phyloP scores from a whole-genome alignment of 768 basidiomycete species.

The Coprinopsis strossmayeri region DNA sequence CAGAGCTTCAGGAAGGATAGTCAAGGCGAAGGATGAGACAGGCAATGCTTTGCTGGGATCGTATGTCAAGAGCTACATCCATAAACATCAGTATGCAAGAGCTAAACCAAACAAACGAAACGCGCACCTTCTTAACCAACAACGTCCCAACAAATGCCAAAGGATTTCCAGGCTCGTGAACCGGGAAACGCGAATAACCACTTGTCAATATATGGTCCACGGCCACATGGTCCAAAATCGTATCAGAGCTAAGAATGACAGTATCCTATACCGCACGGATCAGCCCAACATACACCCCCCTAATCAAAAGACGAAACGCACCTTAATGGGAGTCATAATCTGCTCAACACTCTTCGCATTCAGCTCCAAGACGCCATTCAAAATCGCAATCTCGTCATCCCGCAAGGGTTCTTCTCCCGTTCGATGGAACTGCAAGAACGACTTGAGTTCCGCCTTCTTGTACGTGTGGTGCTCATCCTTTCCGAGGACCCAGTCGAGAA shows the following conservation, averaged over 20 bases:
- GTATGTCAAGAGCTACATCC: constrained; percentile 69
- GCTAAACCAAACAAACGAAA: constrained; percentile 4
- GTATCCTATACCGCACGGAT: constrained; percentile 50
- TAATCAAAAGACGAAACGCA: constrained; percentile 21
- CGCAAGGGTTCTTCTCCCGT: constrained; percentile 71
- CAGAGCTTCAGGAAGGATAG: constrained; percentile 83
- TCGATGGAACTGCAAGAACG: constrained; percentile 75
- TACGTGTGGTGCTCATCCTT: constrained; percentile 66
- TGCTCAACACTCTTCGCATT: constrained; percentile 68
- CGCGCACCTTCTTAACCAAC: constrained; percentile 73
- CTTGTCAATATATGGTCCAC: constrained; percentile 79
- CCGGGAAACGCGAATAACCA: constrained; percentile 90
- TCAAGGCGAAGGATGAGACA: constrained; percentile 69
- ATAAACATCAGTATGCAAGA: background rate
- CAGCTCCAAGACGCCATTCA: constrained; percentile 75
- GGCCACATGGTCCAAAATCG: constrained; percentile 68
- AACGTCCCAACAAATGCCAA: constrained; percentile 75
- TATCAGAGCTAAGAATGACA: constrained; percentile 71
- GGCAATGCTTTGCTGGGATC: constrained; percentile 77
- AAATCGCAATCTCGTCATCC: constrained; percentile 76
- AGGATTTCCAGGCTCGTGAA: constrained; percentile 68
- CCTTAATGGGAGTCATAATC: constrained; percentile 80
- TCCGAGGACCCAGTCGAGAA: constrained; percentile 81
- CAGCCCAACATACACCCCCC: constrained; percentile 21
- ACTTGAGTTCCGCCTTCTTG: constrained; percentile 76